Base-by-base conservation (phyloP, 208 protist genomes). In the Leishmania amazonensis region DNA sequence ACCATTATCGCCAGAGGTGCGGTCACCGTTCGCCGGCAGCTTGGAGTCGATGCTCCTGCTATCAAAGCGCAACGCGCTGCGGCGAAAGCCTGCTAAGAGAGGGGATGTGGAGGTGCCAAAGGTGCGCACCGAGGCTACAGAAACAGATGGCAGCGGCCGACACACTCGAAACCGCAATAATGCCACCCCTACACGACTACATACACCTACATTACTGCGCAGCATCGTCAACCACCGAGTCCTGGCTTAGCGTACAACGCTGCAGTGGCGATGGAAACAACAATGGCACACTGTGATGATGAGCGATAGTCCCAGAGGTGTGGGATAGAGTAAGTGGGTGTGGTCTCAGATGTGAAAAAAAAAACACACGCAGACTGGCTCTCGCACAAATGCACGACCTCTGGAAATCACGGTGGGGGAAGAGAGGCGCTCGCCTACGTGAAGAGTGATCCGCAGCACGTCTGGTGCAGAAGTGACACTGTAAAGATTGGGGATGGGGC, bases 1-100 rank as follows among this genome's bases (percentile, higher is more conserved):
- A 53, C 38, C 5, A 62, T 42, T n/a, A 24, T 54, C 35, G 15
- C 17, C 54, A 64, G 40, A 72, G 24, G 8, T 35, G 35, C 42
- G 54, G 28, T 31, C 49, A 60, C 2, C 49, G 58, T 31, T 60
- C 42, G 6, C 28, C 49, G 47, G 71, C 28, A 40, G 1, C 58
- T 35, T 21, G 49, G n/a, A 35, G 24, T 47, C 47, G 21, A 38
- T 58, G 24, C 40, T 49, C 40, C 51, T 78, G 5, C 42, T 45
- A 31, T 78, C 76, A 57, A 80, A 62, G 38, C 64, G 76, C 19
- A 45, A n/a, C 45, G n/a, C 38, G 31, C 60, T 80, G 3, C 73
- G 19, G 35, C 51, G 76, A 58, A 73, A 35, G 28, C 58, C 21
- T 21, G 60, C 58, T 38, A 80, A 65, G 40, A 70, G 62, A 72